Base-by-base conservation (phyloP, 805 yeast genomes). In the Suhomyces emberorum region DNA sequence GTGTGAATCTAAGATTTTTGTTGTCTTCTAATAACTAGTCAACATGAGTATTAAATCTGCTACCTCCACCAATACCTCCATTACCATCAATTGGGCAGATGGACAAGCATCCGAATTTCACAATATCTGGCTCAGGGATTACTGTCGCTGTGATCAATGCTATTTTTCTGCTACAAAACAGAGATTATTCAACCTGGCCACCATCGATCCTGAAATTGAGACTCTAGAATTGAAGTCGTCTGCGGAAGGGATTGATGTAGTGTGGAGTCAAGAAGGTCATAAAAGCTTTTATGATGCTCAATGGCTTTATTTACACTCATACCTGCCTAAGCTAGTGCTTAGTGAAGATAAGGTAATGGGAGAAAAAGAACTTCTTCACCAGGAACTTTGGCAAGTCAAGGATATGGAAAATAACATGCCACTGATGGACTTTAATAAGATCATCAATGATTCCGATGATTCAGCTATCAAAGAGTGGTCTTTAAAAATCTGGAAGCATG, bases 111-210 rank as follows among this genome's bases (percentile, higher is more conserved):
- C 46, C 7, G 11, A 15, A 14, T 44, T 15, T 38, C 78, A 76
- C 49, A 53, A 71, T 51, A 66, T 81, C 30, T 81, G 86, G 86
- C 63, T 81, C 14, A 62, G 87, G 31, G 87, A 81, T 54, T 70
- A 73, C 47, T 81, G 87, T 46, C 81, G 72, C 42, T 80, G 84
- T 44, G 55, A 59, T 8, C 44, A 63, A 19, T 79, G 84, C 54
- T 77, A 67, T 55, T 79, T 72, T 49, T 57, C 69, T 3, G 49
- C 59, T 31, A 81, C 87, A 22, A 76, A 74, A 47, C 87, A 81
- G 55, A 58, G 86, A 34, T 57, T 79, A 16, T 63, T 76, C 32
- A 74, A 79, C 47, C 72, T 83, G 10, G 76, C 76, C 45, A 53
- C 55, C 20, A 69, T 71, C 30, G 51, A 60, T 35, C 54, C 47